phyloP scores from a whole-genome alignment of 176 grass and related monocot genomes.

The Areca catechu region DNA sequence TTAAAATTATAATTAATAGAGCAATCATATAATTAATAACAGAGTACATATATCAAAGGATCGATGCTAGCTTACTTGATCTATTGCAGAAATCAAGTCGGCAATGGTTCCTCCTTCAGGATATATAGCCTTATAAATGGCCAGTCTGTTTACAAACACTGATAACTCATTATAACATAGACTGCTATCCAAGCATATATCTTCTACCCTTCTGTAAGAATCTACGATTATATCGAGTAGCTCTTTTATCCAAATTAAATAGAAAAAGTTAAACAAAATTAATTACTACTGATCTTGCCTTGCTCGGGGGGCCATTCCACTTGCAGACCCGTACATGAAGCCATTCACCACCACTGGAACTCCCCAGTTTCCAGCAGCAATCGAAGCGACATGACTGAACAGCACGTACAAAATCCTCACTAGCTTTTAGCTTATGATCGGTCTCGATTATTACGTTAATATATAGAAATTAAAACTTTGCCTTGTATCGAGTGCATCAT shows the following conservation, averaged over 20 bases:
- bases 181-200: too few species aligned
- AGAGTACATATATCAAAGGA: neutral
- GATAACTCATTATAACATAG: too few species aligned
- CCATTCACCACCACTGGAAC: slow-evolving; percentile 34
- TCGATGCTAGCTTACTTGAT: slow-evolving; percentile 64
- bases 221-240: too few species aligned
- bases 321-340: slow-evolving; percentile 48
- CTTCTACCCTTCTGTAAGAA: too few species aligned
- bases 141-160: slow-evolving; percentile 23
- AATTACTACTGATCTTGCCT: slow-evolving; percentile 14
- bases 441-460: too few species aligned
- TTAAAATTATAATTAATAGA: too few species aligned
- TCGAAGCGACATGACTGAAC: slow-evolving; percentile 52
- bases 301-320: slow-evolving; percentile 62
- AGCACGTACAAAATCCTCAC: neutral
- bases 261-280: too few species aligned
- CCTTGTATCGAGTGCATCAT: too few species aligned
- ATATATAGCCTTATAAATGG: slow-evolving; percentile 56
- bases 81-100: slow-evolving; percentile 49
- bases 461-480: too few species aligned
- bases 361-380: slow-evolving; percentile 44
- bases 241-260: too few species aligned
- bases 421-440: too few species aligned
- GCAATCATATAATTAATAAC: too few species aligned
- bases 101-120: slow-evolving; percentile 41